These are phyloP conservation scores for Grigorovia humatica DNA, from an alignment of 805 yeast genomes.

Conservation along the genomic window DNA sequence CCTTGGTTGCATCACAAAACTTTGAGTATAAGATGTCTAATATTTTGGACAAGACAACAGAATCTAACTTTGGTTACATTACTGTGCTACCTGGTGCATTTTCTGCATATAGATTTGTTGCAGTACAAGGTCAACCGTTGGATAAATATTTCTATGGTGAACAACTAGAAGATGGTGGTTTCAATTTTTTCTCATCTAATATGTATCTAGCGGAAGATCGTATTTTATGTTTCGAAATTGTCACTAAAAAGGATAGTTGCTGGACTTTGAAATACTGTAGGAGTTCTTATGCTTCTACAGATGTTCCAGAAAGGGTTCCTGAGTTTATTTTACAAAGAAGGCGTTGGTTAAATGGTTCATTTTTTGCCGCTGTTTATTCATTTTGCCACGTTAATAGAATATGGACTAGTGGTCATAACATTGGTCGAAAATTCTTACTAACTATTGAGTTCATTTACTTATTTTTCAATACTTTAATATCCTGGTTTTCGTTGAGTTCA, in stretches of 20 bases:
- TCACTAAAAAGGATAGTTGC: slow-evolving; percentile 64
- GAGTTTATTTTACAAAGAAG: slow-evolving; percentile 87
- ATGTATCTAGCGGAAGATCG: slow-evolving; percentile 98
- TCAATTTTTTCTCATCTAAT: slow-evolving; percentile 84
- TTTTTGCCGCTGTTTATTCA: slow-evolving; percentile 88
- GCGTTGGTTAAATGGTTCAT: slow-evolving; percentile 95
- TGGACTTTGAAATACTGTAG: slow-evolving; percentile 83
- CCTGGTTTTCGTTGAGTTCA: slow-evolving; percentile 89
- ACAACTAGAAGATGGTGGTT: slow-evolving; percentile 51
- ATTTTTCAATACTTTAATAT: slow-evolving; percentile 58
- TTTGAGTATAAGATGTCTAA: slow-evolving; percentile 95
- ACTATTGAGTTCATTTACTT: slow-evolving; percentile 77
- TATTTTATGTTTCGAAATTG: slow-evolving; percentile 86
- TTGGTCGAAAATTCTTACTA: slow-evolving; percentile 55
- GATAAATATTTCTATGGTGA: slow-evolving; percentile 91
- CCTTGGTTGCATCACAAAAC: slow-evolving; percentile 91
- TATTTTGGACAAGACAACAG: slow-evolving; percentile 91
- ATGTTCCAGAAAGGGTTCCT: slow-evolving; percentile 82
- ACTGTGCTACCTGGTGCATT: slow-evolving; percentile 95
- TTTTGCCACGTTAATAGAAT: slow-evolving; percentile 65
- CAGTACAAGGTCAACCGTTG: slow-evolving; percentile 75
- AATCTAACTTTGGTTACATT: slow-evolving; percentile 87
- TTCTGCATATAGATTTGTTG: slow-evolving; percentile 83
- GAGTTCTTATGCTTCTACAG: slow-evolving; percentile 85
- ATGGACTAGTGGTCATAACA: slow-evolving; percentile 69